phyloP scores from a whole-genome alignment of 805 yeast species.

The Metschnikowia chrysomelidarum region DNA sequence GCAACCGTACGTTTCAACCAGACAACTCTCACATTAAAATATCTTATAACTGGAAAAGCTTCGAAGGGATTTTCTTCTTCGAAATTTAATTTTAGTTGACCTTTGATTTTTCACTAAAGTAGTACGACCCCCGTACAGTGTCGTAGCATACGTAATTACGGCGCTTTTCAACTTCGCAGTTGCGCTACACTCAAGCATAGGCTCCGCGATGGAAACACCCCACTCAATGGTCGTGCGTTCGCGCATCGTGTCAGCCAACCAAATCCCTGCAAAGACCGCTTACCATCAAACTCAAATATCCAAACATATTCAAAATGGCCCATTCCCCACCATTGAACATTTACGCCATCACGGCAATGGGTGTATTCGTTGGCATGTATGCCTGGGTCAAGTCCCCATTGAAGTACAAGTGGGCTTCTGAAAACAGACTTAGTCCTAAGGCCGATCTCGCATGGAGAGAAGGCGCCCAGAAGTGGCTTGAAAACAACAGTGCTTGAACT shows the following conservation, averaged over 20 bases:
- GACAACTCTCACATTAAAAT: background rate
- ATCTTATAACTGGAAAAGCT: background rate
- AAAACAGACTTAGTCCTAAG: constrained; percentile 45
- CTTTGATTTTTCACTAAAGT: too few species aligned
- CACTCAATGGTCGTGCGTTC: constrained; percentile 15
- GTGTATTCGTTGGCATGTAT: constrained; percentile 39
- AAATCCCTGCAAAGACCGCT: constrained; percentile 10
- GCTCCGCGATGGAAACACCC: too few species aligned
- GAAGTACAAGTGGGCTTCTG: constrained; percentile 40
- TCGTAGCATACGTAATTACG: too few species aligned
- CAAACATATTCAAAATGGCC: constrained; percentile 15
- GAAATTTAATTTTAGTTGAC: too few species aligned
- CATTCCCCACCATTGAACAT: constrained; percentile 42
- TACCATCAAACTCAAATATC: constrained; percentile 1
- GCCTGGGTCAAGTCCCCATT: constrained; percentile 40
- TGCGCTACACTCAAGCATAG: too few species aligned
- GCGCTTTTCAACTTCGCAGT: too few species aligned
- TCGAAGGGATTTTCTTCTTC: too few species aligned
- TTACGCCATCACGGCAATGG: constrained; percentile 43
- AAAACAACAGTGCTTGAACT: constrained; percentile 15
- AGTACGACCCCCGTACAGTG: too few species aligned
- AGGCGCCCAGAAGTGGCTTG: constrained; percentile 45
- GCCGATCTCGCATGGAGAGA: constrained; percentile 49
- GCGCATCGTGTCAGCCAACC: constrained; percentile 17
- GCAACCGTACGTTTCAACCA: background rate